Conservation (phyloP, 2,329 filamentous ascomycete species). For the Nemania sp. region DNA sequence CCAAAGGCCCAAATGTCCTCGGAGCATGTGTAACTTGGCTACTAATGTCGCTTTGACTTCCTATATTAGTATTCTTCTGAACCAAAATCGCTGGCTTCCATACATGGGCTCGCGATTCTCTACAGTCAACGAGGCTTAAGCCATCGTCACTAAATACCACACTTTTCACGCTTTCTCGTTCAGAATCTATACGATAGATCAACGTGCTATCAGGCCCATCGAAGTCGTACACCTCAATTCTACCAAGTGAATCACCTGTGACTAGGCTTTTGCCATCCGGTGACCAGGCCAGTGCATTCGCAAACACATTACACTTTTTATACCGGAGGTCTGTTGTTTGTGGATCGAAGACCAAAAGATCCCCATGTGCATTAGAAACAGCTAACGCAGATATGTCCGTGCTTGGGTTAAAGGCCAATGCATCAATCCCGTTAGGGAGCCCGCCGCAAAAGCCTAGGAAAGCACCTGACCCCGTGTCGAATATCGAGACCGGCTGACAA, state of each 20-base stretch:
- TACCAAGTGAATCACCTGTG: slow-evolving; percentile 42
- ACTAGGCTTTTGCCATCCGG: slow-evolving; percentile 46
- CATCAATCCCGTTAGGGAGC: slow-evolving; percentile 45
- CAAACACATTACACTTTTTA: slow-evolving; percentile 37
- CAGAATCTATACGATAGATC: slow-evolving; percentile 50
- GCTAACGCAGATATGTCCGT: slow-evolving; percentile 43
- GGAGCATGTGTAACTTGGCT: slow-evolving; percentile 28
- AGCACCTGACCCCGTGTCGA: slow-evolving; percentile 42
- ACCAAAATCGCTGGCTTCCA: slow-evolving; percentile 54
- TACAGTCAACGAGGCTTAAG: slow-evolving; percentile 51
- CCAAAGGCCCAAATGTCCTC: slow-evolving; percentile 34
- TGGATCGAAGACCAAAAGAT: slow-evolving; percentile 48
- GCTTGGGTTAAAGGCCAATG: slow-evolving; percentile 49
- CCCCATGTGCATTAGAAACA: slow-evolving; percentile 44
- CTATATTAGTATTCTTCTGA: slow-evolving; percentile 42
- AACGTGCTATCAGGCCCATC: slow-evolving; percentile 36
- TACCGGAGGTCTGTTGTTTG: slow-evolving; percentile 38
- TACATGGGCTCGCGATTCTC: slow-evolving; percentile 49
- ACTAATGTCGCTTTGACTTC: slow-evolving; percentile 40
- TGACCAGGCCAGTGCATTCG: slow-evolving; percentile 47
- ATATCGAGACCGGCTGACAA: slow-evolving; percentile 41
- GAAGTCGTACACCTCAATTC: slow-evolving; percentile 49
- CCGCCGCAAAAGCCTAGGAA: slow-evolving; percentile 39
- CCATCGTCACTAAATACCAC: slow-evolving; percentile 51
- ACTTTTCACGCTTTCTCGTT: slow-evolving; percentile 46